Base-by-base conservation (phyloP, 1,284 basidiomycete species). In the Peniophora sp. region DNA sequence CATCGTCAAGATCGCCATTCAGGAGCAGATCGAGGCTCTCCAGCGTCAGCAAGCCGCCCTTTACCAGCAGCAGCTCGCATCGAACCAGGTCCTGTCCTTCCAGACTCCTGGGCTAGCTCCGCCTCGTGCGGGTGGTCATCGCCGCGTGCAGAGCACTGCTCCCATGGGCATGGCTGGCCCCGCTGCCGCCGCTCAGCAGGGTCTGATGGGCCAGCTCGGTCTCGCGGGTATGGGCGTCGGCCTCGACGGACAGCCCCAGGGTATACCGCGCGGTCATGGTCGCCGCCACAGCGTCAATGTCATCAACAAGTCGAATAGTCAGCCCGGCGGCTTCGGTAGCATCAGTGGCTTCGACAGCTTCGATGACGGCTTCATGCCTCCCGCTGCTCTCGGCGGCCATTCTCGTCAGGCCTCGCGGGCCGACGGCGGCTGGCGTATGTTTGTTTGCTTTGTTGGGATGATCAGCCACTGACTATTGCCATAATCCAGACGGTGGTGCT, bases 231-330 rank as follows among this genome's bases (percentile, higher is more conserved):
- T 87, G 52, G 68, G 68, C 52, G 64, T 87, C 54, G 82, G 78
- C 24, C 65, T 87, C 37, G 87, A 88, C 59, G 77, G 75, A 14
- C 83, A 86, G 60, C 64, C 75, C 44, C 71, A 79, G 59, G 77
- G 78, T 46, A 67, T 88, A 49, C 86, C 87, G 50, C 83, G 86
- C 55, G 90, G 90, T 24, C 96, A 99, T 64, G 88, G 89, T 46
- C 81, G 96, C 51, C 80, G 96, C 55, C 95, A 97, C 70, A 96
- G 92, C 59, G 90, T 97, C 56, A 97, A 96, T 60, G 91, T 96
- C 39, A 78, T 92, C 53, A 90, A 89, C 64, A 91, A 91, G 67
- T 63, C 77, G 20, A 64, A 63, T 24, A 70, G 72, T 47, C 77
- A 80, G 56, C 68, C 66, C 24, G 65, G 65, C 36, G 52, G 75